These are phyloP conservation scores for Fusarium floridanum DNA, from an alignment of 2,329 filamentous ascomycete species.

Conservation along the genomic window DNA sequence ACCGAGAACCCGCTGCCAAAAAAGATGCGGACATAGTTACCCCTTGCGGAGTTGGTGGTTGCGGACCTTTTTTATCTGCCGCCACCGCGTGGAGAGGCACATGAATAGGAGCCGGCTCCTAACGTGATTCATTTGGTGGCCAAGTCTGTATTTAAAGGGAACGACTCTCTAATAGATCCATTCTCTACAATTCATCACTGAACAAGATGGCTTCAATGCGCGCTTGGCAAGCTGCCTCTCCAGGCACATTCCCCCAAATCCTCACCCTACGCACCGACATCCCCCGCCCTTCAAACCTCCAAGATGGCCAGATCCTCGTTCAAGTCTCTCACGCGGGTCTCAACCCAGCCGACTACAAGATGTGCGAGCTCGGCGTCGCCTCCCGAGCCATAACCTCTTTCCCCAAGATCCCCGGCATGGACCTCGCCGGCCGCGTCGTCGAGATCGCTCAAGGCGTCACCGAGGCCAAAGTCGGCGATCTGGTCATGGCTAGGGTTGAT, in stretches of 20 bases:
- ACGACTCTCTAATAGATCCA: background rate
- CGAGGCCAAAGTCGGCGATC: slow-evolving; percentile 55
- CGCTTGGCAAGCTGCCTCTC: slow-evolving; percentile 46
- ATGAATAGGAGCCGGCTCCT: background rate
- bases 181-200: background rate
- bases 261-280: slow-evolving; percentile 38
- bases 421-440: slow-evolving; percentile 65
- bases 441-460: slow-evolving; percentile 44
- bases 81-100: background rate
- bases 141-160: background rate
- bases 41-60: background rate
- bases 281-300: slow-evolving; percentile 40
- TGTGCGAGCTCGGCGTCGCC: slow-evolving; percentile 56
- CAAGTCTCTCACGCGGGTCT: slow-evolving; percentile 57
- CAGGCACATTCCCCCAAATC: slow-evolving; percentile 43
- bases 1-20: background rate
- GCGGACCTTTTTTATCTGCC: background rate
- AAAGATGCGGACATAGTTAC: background rate
- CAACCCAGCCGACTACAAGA: slow-evolving; percentile 66
- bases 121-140: slow-evolving; percentile 10
- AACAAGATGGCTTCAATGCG: slow-evolving; percentile 39
- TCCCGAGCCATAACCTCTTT: slow-evolving; percentile 48
- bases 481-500: slow-evolving; percentile 57
- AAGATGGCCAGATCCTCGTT: slow-evolving; percentile 55
- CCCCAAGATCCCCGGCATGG: slow-evolving; percentile 62